Evolutionary conservation across 2,329 filamentous ascomycete genomes (phyloP).

Genomic region (Lasiodiplodia sp.): DNA sequence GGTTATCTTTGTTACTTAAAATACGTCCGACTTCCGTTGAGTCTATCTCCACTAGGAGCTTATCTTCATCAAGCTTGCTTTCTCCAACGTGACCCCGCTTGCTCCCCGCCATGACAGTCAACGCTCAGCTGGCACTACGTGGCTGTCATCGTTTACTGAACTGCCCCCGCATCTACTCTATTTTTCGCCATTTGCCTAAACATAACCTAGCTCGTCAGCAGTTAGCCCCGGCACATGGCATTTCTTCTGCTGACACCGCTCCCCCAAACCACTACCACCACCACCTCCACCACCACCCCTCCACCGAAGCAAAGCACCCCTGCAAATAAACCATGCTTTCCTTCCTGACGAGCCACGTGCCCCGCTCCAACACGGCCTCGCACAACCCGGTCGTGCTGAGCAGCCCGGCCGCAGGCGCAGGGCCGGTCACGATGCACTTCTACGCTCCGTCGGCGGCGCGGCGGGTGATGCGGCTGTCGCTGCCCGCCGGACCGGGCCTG

Average conservation of each 20-base stretch:
- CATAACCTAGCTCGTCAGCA: neutral
- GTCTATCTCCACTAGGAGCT: neutral
- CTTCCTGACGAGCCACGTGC: conserved; percentile 16
- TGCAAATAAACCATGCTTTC: neutral
- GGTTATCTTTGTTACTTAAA: too few species aligned
- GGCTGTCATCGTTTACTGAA: neutral
- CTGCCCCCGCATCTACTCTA: neutral
- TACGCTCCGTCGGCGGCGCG: neutral
- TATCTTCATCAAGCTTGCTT: neutral
- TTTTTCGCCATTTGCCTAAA: conserved; percentile 1
- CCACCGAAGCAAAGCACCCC: too few species aligned
- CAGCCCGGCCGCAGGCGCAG: conserved; percentile 16
- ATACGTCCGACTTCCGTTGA: neutral
- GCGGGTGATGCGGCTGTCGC: conserved; percentile 9
- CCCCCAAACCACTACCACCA: neutral
- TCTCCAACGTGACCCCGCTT: too few species aligned
- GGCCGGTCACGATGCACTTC: conserved; percentile 24
- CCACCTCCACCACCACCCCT: neutral
- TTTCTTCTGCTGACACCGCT: neutral
- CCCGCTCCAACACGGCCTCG: conserved; percentile 19
- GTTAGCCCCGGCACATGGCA: neutral
- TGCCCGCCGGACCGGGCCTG: conserved; percentile 8
- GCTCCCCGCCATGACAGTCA: neutral
- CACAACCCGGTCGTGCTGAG: conserved; percentile 23
- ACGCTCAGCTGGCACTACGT: too few species aligned